These are phyloP conservation scores for Singerocomus rubriflavus DNA, from an alignment of 1,284 basidiomycete genomes.

Conservation along the genomic window DNA sequence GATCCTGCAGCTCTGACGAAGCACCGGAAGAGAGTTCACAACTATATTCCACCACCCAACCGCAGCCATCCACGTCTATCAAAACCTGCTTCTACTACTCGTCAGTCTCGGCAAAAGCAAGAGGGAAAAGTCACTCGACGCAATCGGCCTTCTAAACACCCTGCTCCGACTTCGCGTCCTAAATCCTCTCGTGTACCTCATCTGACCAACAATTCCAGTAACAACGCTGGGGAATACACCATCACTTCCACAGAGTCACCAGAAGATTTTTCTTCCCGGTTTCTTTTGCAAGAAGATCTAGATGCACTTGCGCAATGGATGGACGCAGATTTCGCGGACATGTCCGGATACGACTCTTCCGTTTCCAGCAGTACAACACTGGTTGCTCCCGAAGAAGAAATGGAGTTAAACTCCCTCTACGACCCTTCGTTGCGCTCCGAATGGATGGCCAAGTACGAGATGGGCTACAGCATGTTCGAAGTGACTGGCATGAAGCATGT, in stretches of 20 bases:
- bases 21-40: constrained; percentile 27
- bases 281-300: constrained; percentile 3
- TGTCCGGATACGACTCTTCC: background rate
- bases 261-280: background rate
- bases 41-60: constrained; percentile 17
- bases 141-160: background rate
- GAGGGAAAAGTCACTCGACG: background rate
- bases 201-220: background rate
- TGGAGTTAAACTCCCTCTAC: background rate
- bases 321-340: background rate
- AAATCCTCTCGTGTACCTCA: background rate
- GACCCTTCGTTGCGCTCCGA: constrained; percentile 7
- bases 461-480: constrained; percentile 7
- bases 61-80: constrained; percentile 4
- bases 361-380: background rate
- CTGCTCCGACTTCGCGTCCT: background rate
- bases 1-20: constrained; percentile 32
- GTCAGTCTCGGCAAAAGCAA: background rate
- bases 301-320: background rate
- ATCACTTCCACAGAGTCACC: background rate
- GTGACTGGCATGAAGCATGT: background rate
- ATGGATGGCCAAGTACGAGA: constrained; percentile 17
- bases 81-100: background rate
- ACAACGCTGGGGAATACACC: background rate
- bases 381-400: background rate